Conservation (phyloP, 2,329 filamentous ascomycete species). For the Pseudogymnoascus sp. region DNA sequence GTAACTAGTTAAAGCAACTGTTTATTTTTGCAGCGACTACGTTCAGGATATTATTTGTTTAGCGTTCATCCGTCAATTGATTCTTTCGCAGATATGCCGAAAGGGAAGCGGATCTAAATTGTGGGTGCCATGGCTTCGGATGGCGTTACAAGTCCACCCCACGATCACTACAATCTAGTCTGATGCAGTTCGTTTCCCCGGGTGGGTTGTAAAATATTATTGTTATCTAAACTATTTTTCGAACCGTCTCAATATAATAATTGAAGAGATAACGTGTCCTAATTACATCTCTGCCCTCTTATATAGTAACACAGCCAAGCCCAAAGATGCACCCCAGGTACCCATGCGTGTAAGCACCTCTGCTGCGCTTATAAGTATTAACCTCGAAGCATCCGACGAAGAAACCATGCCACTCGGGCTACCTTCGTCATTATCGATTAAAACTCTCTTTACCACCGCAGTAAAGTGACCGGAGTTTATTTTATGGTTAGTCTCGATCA, state of each 20-base stretch:
- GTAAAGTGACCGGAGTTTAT: constrained; percentile 13
- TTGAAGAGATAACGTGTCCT: background rate
- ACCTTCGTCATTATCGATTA: constrained; percentile 2
- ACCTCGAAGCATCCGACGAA: constrained; percentile 9
- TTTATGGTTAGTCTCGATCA: background rate
- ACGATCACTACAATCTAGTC: background rate
- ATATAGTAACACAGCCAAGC: constrained; percentile 18
- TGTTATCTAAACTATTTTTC: background rate
- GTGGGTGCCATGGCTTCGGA: background rate
- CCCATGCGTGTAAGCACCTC: constrained; percentile 18
- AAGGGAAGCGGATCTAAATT: background rate
- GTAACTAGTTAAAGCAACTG: background rate
- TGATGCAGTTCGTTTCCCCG: background rate
- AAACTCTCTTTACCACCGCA: constrained; percentile 9
- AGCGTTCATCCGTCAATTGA: background rate
- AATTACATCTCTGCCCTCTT: constrained; percentile 15
- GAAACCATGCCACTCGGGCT: background rate
- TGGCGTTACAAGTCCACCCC: background rate
- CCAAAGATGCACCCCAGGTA: constrained; percentile 19
- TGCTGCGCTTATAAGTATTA: constrained; percentile 19
- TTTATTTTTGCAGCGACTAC: background rate
- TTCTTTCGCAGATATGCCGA: background rate
- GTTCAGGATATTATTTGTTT: background rate
- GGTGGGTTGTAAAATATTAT: background rate
- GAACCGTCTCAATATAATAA: background rate